Base-by-base conservation (phyloP, 352 stramenopile genomes). In the Globisporangium spiculum region DNA sequence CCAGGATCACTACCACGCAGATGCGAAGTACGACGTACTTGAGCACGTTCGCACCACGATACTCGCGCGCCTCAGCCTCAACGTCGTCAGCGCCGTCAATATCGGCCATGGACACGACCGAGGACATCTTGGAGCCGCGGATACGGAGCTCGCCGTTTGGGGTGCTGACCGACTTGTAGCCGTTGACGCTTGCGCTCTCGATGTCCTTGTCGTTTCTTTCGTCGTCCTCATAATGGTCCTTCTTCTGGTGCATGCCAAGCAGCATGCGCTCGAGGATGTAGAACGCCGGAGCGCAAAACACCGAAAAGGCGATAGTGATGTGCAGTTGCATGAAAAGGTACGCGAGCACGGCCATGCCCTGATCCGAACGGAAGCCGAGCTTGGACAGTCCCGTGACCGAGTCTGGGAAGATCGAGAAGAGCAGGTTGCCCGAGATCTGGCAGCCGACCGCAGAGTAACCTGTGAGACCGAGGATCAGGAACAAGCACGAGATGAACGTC, bases 381-480 rank as follows among this genome's bases (percentile, higher is more conserved):
- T 58, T 50, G 50, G 75, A 73, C 24, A 83, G 44, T 0, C 68
- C 72, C 0, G 69, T 75, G 4, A 26, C 54, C 6, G 36, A 41
- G 36, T 66, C 20, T 56, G 60, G 60, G 38, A 53, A 66, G 60
- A 66, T 66, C 12, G 60, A 66, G 44, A 58, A 66, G 20, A 66
- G 26, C 60, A 66, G 30, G 30, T 66, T 88, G 63, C 77, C 76
- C 22, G 75, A 74, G 68, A 88, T 85, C 72, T 86, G 79, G 70
- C 79, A 86, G 38, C 79, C 79, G 0, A 85, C 72, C 3, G 72
- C 70, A 50, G 74, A 80, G 68, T 84, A 84, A 9, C 76, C 78
- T 1, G 75, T 76, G 32, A 62, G 36, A 0, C 69, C 80, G 26
- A 88, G 68, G n/a, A 72, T 66, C 34, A 84, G 46, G 70, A 88